Conservation (phyloP, 768 basidiomycete genomes). For the Rhodotorula sphaerocarpa region DNA sequence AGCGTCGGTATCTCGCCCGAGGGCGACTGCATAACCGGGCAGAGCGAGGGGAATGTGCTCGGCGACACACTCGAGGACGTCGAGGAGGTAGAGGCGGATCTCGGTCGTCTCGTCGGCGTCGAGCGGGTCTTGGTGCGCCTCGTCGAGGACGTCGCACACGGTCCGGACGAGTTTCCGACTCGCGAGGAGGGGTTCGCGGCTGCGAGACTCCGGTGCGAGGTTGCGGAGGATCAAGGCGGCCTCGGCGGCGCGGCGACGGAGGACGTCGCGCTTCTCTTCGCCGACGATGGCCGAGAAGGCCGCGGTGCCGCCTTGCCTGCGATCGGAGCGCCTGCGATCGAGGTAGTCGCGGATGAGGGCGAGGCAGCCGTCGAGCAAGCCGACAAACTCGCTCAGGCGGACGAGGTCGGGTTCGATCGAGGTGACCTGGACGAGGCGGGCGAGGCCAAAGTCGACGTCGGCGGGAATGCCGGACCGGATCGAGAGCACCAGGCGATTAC, state of each 20-base stretch:
- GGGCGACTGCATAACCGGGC: constrained; percentile 19
- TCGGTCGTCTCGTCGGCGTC: constrained; percentile 39
- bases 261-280: constrained; percentile 18
- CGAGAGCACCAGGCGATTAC: constrained; percentile 84
- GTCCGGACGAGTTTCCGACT: constrained; percentile 42
- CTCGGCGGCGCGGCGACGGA: constrained; percentile 64
- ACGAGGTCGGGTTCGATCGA: constrained; percentile 62
- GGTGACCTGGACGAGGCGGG: constrained; percentile 71
- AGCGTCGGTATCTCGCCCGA: background rate
- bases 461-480: constrained; percentile 70
- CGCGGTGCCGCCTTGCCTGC: background rate
- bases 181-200: constrained; percentile 55
- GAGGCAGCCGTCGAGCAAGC: constrained; percentile 71
- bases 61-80: constrained; percentile 40
- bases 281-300: background rate
- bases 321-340: constrained; percentile 7
- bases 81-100: constrained; percentile 43
- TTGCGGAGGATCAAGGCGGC: constrained; percentile 82
- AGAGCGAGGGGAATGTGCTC: constrained; percentile 30
- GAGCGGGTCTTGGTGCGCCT: constrained; percentile 8
- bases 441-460: constrained; percentile 83
- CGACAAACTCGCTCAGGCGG: constrained; percentile 61
- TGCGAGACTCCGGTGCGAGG: constrained; percentile 59
- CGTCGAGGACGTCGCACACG: constrained; percentile 27
- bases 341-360: constrained; percentile 43